These are phyloP conservation scores for Linum usitatissimum DNA, from an alignment of 345 rosid genomes.

Conservation along the genomic window DNA sequence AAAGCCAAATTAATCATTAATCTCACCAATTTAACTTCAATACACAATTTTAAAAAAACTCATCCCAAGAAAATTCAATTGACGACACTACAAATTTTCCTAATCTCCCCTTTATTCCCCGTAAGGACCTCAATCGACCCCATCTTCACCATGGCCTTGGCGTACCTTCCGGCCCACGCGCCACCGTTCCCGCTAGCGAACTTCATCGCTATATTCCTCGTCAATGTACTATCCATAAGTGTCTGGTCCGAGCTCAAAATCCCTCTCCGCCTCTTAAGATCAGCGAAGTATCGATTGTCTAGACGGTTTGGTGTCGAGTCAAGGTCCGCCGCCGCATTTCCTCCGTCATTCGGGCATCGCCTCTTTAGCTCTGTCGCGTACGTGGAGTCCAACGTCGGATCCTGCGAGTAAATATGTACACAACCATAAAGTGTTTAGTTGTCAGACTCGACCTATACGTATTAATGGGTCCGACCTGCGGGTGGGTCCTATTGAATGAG, in stretches of 20 bases:
- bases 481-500: not conserved
- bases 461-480: not conserved
- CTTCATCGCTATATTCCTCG: not conserved
- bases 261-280: not conserved
- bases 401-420: not conserved
- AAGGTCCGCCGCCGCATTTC: not conserved
- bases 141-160: constrained; percentile 5
- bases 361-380: not conserved
- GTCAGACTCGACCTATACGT: no score
- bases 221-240: not conserved
- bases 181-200: not conserved
- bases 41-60: not conserved
- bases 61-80: not conserved
- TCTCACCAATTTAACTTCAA: not conserved
- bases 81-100: not conserved
- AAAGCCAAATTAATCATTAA: not conserved
- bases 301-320: not conserved
- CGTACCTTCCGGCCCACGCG: not conserved
- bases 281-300: not conserved
- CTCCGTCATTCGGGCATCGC: not conserved
- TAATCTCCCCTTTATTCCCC: not conserved
- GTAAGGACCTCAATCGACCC: constrained; percentile 2
- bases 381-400: not conserved
- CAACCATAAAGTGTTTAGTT: no score
- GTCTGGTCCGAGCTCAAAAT: constrained; percentile 1